phyloP scores from a whole-genome alignment of 2,329 filamentous ascomycete genomes.

The Amphichorda felina region DNA sequence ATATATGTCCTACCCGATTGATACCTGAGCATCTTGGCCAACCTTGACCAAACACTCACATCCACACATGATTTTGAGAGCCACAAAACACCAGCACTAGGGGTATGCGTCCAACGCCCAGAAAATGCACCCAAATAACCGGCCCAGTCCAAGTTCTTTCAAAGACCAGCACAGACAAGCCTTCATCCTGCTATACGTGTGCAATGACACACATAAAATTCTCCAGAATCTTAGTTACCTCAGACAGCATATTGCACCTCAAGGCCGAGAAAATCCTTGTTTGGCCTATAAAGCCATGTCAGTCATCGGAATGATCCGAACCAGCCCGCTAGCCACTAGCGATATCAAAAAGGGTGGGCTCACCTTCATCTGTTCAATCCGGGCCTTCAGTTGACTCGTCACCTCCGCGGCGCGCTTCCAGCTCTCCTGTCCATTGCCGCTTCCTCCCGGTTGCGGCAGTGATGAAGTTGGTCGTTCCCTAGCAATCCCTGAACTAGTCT shows the following conservation, averaged over 20 bases:
- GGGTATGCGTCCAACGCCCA: constrained; percentile 22
- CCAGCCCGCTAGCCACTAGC: background rate
- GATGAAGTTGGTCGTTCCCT: constrained; percentile 21
- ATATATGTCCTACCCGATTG: no score
- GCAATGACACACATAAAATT: background rate
- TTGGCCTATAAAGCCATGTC: constrained; percentile 17
- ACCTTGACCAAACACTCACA: background rate
- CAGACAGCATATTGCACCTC: no score
- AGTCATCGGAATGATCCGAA: background rate
- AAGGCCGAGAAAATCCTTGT: constrained; percentile 18
- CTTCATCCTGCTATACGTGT: no score
- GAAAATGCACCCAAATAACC: constrained; percentile 14
- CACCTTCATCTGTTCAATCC: constrained; percentile 98
- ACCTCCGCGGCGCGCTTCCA: constrained; percentile 97
- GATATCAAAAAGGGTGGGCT: constrained; percentile 7
- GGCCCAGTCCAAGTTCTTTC: no score
- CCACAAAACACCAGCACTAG: constrained; percentile 2
- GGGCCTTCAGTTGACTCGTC: constrained; percentile 90
- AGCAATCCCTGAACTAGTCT: constrained; percentile 13
- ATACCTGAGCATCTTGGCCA: no score
- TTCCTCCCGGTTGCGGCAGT: constrained; percentile 19
- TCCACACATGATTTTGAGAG: constrained; percentile 3
- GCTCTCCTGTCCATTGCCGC: constrained; percentile 49
- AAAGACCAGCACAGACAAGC: no score
- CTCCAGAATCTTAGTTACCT: background rate